Evolutionary conservation across 2,329 filamentous ascomycete species (phyloP).

Genomic region (Arthrobotrys conoides): DNA sequence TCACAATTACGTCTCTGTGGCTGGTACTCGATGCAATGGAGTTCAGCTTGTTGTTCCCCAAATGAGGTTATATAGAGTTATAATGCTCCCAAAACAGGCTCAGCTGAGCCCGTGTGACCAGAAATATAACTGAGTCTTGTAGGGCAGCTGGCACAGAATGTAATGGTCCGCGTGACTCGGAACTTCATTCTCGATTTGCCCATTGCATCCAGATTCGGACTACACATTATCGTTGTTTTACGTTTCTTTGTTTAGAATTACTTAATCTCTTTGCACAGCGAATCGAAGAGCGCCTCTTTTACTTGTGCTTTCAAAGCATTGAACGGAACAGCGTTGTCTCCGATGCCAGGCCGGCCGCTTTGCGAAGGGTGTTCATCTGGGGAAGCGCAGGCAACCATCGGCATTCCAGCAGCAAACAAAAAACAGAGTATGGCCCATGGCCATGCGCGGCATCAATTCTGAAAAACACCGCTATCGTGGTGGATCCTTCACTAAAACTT

Average conservation of each 20-base stretch:
- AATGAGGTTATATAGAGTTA: constrained; percentile 24
- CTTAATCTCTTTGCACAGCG: constrained; percentile 35
- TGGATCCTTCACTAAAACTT: constrained; percentile 54
- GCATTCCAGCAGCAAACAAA: constrained; percentile 29
- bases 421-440: too few relatives aligned
- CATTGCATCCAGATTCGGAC: constrained; percentile 38
- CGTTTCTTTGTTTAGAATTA: constrained; percentile 43
- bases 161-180: constrained; percentile 51
- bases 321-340: constrained; percentile 29
- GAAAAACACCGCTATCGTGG: constrained; percentile 35
- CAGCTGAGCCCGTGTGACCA: constrained; percentile 43
- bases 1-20: constrained; percentile 29
- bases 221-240: constrained; percentile 40
- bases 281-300: constrained; percentile 3
- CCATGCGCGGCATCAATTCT: constrained; percentile 18
- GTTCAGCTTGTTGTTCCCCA: background rate
- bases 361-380: constrained; percentile 47
- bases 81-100: constrained; percentile 33
- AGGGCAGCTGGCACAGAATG: constrained; percentile 27
- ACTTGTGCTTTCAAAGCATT: constrained; percentile 4
- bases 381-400: constrained; percentile 51
- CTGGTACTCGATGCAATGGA: constrained; percentile 19
- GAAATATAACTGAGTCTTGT: constrained; percentile 19
- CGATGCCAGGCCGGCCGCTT: constrained; percentile 58
- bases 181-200: constrained; percentile 47